Evolutionary conservation across 1,284 basidiomycete species (phyloP).

Genomic region (Gymnopus androsaceus): DNA sequence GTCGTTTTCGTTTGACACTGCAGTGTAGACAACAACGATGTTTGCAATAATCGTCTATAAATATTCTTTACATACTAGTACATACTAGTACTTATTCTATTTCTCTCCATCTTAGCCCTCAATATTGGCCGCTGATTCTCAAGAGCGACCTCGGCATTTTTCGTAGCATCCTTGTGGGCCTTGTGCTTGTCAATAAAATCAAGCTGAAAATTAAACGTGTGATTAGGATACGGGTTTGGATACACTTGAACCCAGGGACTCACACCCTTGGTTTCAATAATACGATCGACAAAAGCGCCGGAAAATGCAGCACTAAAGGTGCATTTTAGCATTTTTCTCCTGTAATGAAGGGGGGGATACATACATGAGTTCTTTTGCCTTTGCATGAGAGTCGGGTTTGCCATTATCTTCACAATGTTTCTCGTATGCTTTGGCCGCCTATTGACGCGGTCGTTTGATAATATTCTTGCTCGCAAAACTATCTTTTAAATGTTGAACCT

Average conservation of each 20-base stretch:
- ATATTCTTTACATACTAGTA: no score
- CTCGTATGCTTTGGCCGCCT: slow-evolving; percentile 6
- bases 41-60: no score
- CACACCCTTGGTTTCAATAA: slow-evolving; percentile 25
- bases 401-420: slow-evolving; percentile 45
- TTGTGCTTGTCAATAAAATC: slow-evolving; percentile 41
- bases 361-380: slow-evolving; percentile 37
- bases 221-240: neutral
- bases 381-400: slow-evolving; percentile 40
- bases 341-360: neutral
- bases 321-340: neutral
- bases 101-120: no score
- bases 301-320: slow-evolving; percentile 22
- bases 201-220: slow-evolving; percentile 26
- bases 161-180: slow-evolving; percentile 38
- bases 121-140: neutral
- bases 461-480: no score
- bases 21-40: no score
- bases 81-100: no score
- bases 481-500: no score
- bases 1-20: no score
- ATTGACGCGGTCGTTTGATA: no score
- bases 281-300: slow-evolving; percentile 25
- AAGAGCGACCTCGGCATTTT: slow-evolving; percentile 16
- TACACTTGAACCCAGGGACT: neutral